phyloP scores from a whole-genome alignment of 768 basidiomycete species.

The Mycena kentingensis region DNA sequence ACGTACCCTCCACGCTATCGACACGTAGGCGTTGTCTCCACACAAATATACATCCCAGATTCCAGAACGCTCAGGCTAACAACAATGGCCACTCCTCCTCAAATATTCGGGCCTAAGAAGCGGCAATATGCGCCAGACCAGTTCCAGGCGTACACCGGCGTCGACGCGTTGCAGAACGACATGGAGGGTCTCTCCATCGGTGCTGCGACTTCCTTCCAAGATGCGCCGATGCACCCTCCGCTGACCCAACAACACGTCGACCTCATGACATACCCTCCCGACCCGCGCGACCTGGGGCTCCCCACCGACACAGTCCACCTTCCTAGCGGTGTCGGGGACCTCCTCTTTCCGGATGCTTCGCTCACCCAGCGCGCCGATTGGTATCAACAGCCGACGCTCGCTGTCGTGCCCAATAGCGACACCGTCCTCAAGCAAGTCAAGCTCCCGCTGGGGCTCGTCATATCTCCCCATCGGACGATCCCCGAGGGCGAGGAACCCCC shows the following conservation, averaged over 20 bases:
- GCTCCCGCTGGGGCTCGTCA: conserved; percentile 57
- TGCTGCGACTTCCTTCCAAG: background rate
- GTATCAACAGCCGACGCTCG: conserved; percentile 61
- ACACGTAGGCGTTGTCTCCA: no score
- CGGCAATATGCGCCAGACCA: conserved; percentile 64
- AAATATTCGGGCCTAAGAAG: conserved; percentile 33
- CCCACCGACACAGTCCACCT: conserved; percentile 57
- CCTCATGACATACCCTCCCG: conserved; percentile 58
- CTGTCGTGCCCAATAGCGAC: conserved; percentile 57
- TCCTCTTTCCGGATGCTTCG: background rate
- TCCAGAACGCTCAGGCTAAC: no score
- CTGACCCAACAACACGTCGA: conserved; percentile 54
- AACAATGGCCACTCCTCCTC: background rate
- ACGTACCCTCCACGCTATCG: no score
- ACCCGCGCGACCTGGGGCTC: conserved; percentile 53
- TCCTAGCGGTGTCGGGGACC: conserved; percentile 43
- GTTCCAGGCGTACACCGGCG: conserved; percentile 50
- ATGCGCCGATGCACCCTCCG: conserved; percentile 36
- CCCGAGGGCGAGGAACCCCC: conserved; percentile 53
- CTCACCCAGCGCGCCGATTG: conserved; percentile 51
- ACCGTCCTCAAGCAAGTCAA: conserved; percentile 57
- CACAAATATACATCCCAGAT: no score
- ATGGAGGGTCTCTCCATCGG: conserved; percentile 21
- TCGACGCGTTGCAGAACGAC: conserved; percentile 25
- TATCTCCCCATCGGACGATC: conserved; percentile 57